Percentiles rank a stretch among this genome's conserved stretches.
Evolutionary conservation across 1,139 yeast species (phyloP).

Genomic region (Candida sp.): DNA sequence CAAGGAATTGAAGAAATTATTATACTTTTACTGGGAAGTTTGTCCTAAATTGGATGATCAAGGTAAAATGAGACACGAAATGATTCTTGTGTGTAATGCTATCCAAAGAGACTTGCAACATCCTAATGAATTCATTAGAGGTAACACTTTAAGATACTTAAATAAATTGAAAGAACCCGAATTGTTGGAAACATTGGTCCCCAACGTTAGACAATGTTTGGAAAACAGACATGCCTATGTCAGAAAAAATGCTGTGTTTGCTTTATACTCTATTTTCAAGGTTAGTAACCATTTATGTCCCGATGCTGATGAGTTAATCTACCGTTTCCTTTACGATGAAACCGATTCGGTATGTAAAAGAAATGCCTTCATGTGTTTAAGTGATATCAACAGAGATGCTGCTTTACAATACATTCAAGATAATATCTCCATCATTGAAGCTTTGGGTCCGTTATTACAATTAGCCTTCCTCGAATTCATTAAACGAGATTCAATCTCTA

Average conservation of each 20-base stretch:
- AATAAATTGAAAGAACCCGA: conserved; percentile 92
- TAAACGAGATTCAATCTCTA: conserved; percentile 68
- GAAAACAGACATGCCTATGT: conserved; percentile 98
- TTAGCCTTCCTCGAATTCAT: conserved; percentile 90
- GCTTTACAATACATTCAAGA: conserved; percentile 83
- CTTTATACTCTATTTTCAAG: conserved; percentile 77
- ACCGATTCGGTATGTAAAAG: conserved; percentile 93
- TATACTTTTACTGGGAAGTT: conserved; percentile 97
- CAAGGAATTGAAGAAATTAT: conserved; percentile 86
- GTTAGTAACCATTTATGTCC: conserved; percentile 89
- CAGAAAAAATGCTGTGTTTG: conserved; percentile 94
- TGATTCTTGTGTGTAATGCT: conserved; percentile 98
- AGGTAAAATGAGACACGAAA: conserved; percentile 95
- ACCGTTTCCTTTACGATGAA: conserved; percentile 73
- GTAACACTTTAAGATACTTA: conserved; percentile 89
- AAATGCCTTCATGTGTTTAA: conserved; percentile 89
- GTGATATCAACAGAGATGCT: conserved; percentile 78
- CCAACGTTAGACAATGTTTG: conserved; percentile 85
- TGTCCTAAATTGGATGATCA: conserved; percentile 87
- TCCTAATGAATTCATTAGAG: conserved; percentile 96
- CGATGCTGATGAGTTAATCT: conserved; percentile 86
- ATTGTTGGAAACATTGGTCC: conserved; percentile 91
- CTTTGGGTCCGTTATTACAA: conserved; percentile 84
- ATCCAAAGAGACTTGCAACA: conserved; percentile 97
- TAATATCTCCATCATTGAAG: conserved; percentile 57